Evolutionary conservation across 1,139 yeast species (phyloP).

Genomic region (Nakaseomyces kungkrabaensis): DNA sequence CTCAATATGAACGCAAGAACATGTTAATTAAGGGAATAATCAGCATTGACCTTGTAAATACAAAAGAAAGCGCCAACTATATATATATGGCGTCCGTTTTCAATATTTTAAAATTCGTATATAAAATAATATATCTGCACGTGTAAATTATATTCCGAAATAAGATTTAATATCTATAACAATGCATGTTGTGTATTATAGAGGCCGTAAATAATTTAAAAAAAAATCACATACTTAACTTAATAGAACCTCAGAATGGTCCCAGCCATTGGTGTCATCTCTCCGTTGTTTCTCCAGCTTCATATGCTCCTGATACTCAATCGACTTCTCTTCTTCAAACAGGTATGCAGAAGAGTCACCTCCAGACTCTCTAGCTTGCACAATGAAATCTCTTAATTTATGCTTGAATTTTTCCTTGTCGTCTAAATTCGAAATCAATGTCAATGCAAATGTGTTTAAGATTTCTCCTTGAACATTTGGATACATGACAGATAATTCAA

Average conservation of each 20-base stretch:
- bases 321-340: slow-evolving; percentile 30
- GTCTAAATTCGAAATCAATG: slow-evolving; percentile 53
- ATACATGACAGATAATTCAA: not conserved
- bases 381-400: slow-evolving; percentile 84
- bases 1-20: not conserved
- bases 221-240: not conserved
- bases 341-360: slow-evolving; percentile 86
- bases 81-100: not conserved
- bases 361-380: slow-evolving; percentile 88
- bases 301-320: slow-evolving; percentile 1
- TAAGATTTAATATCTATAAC: not conserved
- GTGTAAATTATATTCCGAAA: slow-evolving; percentile 32
- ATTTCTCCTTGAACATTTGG: not conserved
- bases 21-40: not conserved
- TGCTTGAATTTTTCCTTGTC: slow-evolving; percentile 69
- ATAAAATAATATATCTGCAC: not conserved
- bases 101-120: not conserved
- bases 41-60: not conserved
- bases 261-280: not conserved
- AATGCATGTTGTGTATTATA: too few relatives aligned
- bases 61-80: not conserved
- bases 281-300: not conserved
- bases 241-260: not conserved
- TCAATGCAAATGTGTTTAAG: not conserved
- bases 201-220: too few relatives aligned